Evolutionary conservation across 2,329 filamentous ascomycete genomes (phyloP).

Genomic region (Aspergillus hortae): DNA sequence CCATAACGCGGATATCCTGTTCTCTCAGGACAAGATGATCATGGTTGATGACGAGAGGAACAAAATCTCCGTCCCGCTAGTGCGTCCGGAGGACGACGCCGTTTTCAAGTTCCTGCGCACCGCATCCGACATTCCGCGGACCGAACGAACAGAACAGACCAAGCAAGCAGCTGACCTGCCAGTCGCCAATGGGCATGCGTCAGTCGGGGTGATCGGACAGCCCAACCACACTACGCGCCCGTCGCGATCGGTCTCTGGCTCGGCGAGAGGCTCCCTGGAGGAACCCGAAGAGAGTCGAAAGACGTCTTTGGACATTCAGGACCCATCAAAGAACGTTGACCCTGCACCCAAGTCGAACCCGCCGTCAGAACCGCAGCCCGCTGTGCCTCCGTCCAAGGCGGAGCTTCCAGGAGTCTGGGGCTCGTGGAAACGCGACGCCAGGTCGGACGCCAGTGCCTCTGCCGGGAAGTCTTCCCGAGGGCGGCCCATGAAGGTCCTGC

Average conservation of each 20-base stretch:
- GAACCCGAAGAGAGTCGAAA: slow-evolving; percentile 23
- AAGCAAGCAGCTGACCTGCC: slow-evolving; percentile 6
- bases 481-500: slow-evolving; percentile 83
- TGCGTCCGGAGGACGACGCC: slow-evolving; percentile 82
- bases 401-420: slow-evolving; percentile 61
- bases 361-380: slow-evolving; percentile 26
- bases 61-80: slow-evolving; percentile 85
- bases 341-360: slow-evolving; percentile 23
- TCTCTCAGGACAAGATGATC: slow-evolving; percentile 86
- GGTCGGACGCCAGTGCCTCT: slow-evolving; percentile 26
- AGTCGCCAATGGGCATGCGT: slow-evolving; percentile 19
- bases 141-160: slow-evolving; percentile 5
- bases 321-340: slow-evolving; percentile 10
- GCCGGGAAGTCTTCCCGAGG: slow-evolving; percentile 62
- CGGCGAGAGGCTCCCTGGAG: slow-evolving; percentile 19
- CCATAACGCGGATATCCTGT: slow-evolving; percentile 84
- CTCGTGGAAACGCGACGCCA: slow-evolving; percentile 60
- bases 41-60: slow-evolving; percentile 82
- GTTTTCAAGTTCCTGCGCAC: slow-evolving; percentile 75
- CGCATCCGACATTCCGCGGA: slow-evolving; percentile 29
- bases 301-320: slow-evolving; percentile 8
- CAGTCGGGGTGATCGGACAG: slow-evolving; percentile 33
- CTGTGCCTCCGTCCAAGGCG: slow-evolving; percentile 20
- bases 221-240: slow-evolving; percentile 21
- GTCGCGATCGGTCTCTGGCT: slow-evolving; percentile 23